phyloP scores from a whole-genome alignment of 768 basidiomycete species.

The Tulasnella sp. region DNA sequence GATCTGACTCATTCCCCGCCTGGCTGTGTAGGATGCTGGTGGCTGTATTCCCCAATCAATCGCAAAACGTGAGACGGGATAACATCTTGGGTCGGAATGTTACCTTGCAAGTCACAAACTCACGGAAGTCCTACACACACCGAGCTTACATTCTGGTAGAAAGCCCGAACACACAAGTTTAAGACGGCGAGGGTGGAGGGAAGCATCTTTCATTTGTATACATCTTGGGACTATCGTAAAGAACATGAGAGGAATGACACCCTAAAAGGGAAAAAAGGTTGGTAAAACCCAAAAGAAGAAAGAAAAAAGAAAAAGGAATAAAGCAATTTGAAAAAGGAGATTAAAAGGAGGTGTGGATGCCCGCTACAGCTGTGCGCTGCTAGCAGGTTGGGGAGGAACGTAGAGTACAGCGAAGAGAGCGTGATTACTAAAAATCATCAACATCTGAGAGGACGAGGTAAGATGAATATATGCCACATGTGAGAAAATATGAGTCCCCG shows the following conservation, averaged over 20 bases:
- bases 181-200: too few species aligned
- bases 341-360: background rate
- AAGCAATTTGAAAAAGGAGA: background rate
- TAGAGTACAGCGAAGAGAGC: background rate
- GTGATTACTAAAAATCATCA: background rate
- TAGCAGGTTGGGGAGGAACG: background rate
- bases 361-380: background rate
- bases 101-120: too few species aligned
- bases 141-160: too few species aligned
- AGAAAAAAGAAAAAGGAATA: background rate
- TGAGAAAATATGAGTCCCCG: background rate
- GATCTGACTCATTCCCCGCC: too few species aligned
- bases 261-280: background rate
- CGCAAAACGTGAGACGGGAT: too few species aligned
- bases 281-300: background rate
- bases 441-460: background rate
- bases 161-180: too few species aligned
- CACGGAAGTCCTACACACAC: too few species aligned
- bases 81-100: too few species aligned
- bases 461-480: background rate
- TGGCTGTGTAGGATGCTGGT: too few species aligned
- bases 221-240: constrained; percentile 2
- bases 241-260: background rate
- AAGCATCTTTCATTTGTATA: constrained; percentile 2
- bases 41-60: too few species aligned